Evolutionary conservation across 306 rosid genomes (phyloP).

Genomic region (Pterocarpus macrocarpus): DNA sequence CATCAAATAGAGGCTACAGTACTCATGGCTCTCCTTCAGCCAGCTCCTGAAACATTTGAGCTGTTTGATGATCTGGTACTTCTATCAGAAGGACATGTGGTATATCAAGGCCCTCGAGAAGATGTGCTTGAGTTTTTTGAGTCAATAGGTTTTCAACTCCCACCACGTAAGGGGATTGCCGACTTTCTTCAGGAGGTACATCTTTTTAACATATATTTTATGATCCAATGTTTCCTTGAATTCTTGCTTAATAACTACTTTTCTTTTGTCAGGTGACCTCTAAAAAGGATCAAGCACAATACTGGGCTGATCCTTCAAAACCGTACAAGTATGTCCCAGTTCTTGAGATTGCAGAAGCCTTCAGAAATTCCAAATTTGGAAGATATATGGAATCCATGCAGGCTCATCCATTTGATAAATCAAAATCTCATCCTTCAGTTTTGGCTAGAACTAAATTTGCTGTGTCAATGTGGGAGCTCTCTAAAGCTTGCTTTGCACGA

Average conservation of each 20-base stretch:
- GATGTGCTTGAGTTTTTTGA: conserved; percentile 80
- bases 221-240: conserved; percentile 6
- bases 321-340: conserved; percentile 72
- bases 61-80: conserved; percentile 85
- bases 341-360: conserved; percentile 75
- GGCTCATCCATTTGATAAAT: conserved; percentile 62
- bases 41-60: conserved; percentile 94
- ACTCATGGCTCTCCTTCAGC: conserved; percentile 94
- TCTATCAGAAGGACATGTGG: conserved; percentile 76
- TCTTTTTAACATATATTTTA: conserved; percentile 4
- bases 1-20: conserved; percentile 91
- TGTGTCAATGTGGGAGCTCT: conserved; percentile 64
- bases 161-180: conserved; percentile 90
- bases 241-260: conserved; percentile 31
- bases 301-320: conserved; percentile 83
- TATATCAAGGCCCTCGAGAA: conserved; percentile 84
- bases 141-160: conserved; percentile 80
- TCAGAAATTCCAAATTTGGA: conserved; percentile 67
- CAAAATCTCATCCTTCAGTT: conserved; percentile 65
- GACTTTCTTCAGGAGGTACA: conserved; percentile 96
- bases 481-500: conserved; percentile 75
- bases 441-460: conserved; percentile 69
- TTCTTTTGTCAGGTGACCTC: conserved; percentile 77
- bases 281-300: conserved; percentile 85
- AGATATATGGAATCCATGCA: conserved; percentile 58